A percentile compares a stretch with the other conserved stretches of the same genome.
phyloP scores from a whole-genome alignment of 2,329 filamentous ascomycete species.

The Xylariales sp. region DNA sequence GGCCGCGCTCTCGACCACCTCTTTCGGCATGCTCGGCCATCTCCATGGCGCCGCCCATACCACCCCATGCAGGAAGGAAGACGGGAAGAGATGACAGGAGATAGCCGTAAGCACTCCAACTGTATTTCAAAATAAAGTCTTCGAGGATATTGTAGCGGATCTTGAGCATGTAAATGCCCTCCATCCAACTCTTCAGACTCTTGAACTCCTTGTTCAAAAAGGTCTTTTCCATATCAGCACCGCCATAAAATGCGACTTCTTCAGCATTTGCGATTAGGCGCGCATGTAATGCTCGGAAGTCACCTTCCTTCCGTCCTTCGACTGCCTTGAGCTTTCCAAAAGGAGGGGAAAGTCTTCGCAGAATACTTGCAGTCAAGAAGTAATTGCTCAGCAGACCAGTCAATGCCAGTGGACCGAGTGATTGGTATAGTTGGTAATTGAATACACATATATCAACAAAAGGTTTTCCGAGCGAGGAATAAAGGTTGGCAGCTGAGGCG shows the following conservation, averaged over 20 bases:
- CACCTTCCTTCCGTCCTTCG: constrained; percentile 90
- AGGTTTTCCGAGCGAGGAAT: constrained; percentile 95
- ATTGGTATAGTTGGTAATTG: constrained; percentile 94
- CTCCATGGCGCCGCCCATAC: constrained; percentile 70
- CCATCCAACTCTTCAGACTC: constrained; percentile 94
- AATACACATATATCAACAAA: constrained; percentile 97
- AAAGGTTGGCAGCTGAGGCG: constrained; percentile 82
- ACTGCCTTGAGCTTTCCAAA: constrained; percentile 97
- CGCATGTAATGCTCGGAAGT: constrained; percentile 87
- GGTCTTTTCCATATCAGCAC: constrained; percentile 89
- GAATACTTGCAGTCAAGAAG: constrained; percentile 84
- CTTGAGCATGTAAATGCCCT: constrained; percentile 95
- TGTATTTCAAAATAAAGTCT: constrained; percentile 96
- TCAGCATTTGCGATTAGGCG: constrained; percentile 94
- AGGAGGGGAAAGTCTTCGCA: constrained; percentile 83
- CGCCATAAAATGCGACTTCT: constrained; percentile 95
- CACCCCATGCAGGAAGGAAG: constrained; percentile 92
- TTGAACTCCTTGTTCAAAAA: constrained; percentile 90
- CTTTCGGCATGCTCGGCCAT: constrained; percentile 46
- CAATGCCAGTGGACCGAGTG: constrained; percentile 81
- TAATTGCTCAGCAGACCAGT: constrained; percentile 88
- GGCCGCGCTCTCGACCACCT: constrained; percentile 66
- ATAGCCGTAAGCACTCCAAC: constrained; percentile 97
- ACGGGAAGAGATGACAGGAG: constrained; percentile 87
- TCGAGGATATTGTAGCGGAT: constrained; percentile 99